Percentiles rank a stretch among this genome's conserved stretches.
These are phyloP conservation scores for Blastobotrys buckinghamii DNA, from an alignment of 1,139 yeast genomes.

Conservation along the genomic window DNA sequence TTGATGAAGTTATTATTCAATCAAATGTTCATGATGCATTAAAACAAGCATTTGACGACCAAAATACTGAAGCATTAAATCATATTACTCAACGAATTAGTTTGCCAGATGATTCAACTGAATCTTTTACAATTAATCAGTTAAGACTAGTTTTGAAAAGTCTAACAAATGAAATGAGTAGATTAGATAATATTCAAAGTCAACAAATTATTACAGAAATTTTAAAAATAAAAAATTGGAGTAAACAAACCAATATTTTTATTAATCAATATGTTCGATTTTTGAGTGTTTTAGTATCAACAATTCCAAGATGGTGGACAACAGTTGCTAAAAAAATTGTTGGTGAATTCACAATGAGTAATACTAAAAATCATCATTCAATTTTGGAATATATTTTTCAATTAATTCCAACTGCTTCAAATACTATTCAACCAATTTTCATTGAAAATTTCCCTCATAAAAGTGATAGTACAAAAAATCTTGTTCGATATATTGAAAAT, in stretches of 20 bases:
- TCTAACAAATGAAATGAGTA: slow-evolving; percentile 47
- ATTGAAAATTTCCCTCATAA: slow-evolving; percentile 72
- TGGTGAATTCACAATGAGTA: slow-evolving; percentile 44
- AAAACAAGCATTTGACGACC: slow-evolving; percentile 53
- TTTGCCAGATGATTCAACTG: slow-evolving; percentile 38
- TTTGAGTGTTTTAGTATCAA: slow-evolving; percentile 70
- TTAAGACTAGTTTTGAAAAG: slow-evolving; percentile 41
- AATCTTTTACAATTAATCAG: slow-evolving; percentile 39
- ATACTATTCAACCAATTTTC: slow-evolving; percentile 54
- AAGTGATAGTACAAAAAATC: slow-evolving; percentile 48
- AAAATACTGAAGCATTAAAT: slow-evolving; percentile 41
- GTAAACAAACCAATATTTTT: slow-evolving; percentile 38
- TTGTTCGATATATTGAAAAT: slow-evolving; percentile 62
- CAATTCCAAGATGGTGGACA: slow-evolving; percentile 83
- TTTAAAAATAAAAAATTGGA: slow-evolving; percentile 52
- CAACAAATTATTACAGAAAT: slow-evolving; percentile 45
- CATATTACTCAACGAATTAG: slow-evolving; percentile 43
- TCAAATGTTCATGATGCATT: slow-evolving; percentile 54
- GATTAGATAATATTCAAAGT: slow-evolving; percentile 43
- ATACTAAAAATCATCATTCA: slow-evolving; percentile 57
- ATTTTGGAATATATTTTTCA: slow-evolving; percentile 57
- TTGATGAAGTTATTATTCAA: slow-evolving; percentile 4
- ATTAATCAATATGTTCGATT: slow-evolving; percentile 59
- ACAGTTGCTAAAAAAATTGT: slow-evolving; percentile 69
- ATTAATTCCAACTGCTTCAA: slow-evolving; percentile 75